Evolutionary conservation across 768 basidiomycete genomes (phyloP), one percentile per base, ranked within the genome.

Genomic region (Collybia nuda): DNA sequence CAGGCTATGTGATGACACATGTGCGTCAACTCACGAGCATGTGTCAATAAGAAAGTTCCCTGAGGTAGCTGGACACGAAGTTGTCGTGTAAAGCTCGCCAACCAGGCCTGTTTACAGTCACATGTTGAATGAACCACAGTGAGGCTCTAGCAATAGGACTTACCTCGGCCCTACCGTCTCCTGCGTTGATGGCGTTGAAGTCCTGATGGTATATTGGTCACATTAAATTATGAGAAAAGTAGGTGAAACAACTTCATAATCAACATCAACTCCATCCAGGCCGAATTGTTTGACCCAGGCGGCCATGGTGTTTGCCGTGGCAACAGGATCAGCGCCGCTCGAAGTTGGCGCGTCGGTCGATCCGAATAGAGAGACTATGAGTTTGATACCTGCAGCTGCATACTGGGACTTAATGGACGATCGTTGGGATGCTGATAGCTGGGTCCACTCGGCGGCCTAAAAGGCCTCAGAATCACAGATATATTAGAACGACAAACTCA

Each of bases 221-320:
- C 17, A 11, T 18, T 19, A 21, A 44, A 19, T 32, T 41, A 48
- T 6, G 47, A 26, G 43, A 26, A 45, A 22, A 11, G 22, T 48
- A 6, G 37, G 2, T 22, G 21, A 14, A 50, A 54, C 15, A 35
- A 69, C 67, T 64, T 78, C 81, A 52, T 81, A 83, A 62, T 83
- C 81, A 46, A 84, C 76, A 58, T 83, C 81, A 6, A 82, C 74
- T 50, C 83, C 82, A 55, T 84, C 81, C 21, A 83, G 66, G 41
- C 67, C 59, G 51, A 69, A 77, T 54, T 73, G 54, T 55, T 72
- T 72, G 40, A 83, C 81, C 65, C 68, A 84, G 17, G 70, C 69
- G 1, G 82, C 80, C 57, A 83, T 70, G 6, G 69, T 73, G 54
- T 78, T 71, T 0, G 81, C 81, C 1, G 74, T 73, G 6, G 60